phyloP scores from a whole-genome alignment of 148 eudicot genomes.

The Talinum fruticosum region DNA sequence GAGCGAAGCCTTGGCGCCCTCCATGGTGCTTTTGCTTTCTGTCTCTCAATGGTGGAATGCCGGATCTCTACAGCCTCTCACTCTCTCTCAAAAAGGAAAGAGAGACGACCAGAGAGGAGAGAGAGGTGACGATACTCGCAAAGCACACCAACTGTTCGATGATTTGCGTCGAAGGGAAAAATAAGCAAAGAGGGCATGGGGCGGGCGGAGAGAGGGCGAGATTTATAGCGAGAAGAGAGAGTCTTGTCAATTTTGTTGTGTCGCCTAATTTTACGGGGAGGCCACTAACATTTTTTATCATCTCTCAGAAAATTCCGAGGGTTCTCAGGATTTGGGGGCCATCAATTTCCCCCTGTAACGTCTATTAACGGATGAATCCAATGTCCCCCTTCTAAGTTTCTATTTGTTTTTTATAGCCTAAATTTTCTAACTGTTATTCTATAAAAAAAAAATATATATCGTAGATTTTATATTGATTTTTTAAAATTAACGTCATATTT shows the following conservation, averaged over 20 bases:
- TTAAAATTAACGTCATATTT: too few relatives aligned
- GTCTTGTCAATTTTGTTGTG: not conserved
- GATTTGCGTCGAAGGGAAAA: slow-evolving; percentile 24
- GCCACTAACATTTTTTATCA: slow-evolving; percentile 21
- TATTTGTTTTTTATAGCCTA: too few relatives aligned
- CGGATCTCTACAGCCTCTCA: slow-evolving; percentile 31
- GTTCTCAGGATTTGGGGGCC: slow-evolving; percentile 11
- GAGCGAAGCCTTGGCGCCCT: slow-evolving; percentile 36
- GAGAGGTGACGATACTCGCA: not conserved
- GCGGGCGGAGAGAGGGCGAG: not conserved
- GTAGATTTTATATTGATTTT: too few relatives aligned
- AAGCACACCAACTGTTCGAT: slow-evolving; percentile 31
- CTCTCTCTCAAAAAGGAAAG: slow-evolving; percentile 18
- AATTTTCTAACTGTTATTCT: too few relatives aligned
- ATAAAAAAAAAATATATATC: too few relatives aligned
- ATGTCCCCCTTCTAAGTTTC: too few relatives aligned
- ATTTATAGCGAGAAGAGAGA: slow-evolving; percentile 7
- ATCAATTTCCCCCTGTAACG: too few relatives aligned
- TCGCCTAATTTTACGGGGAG: slow-evolving; percentile 18
- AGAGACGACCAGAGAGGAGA: not conserved
- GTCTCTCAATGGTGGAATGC: not conserved
- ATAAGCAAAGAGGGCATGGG: slow-evolving; percentile 12
- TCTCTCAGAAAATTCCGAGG: slow-evolving; percentile 9
- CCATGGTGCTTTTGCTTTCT: slow-evolving; percentile 31
- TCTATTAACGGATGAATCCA: too few relatives aligned